A percentile compares a stretch with the other conserved stretches of the same genome.
phyloP scores from a whole-genome alignment of 371 early-diverging fungal species.

The Entomophthora muscae region DNA sequence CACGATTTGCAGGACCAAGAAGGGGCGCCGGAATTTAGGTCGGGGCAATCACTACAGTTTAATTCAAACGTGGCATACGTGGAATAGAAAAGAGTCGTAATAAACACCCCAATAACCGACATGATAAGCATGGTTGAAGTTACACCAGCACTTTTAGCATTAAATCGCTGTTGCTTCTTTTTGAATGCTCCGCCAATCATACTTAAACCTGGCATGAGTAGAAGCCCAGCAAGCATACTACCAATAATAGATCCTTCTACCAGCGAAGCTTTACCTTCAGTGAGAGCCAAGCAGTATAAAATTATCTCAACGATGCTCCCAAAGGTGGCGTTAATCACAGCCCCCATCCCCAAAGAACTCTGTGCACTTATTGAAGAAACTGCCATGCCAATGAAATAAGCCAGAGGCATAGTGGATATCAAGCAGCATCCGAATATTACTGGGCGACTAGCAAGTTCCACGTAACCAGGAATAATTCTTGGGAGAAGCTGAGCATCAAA shows the following conservation, averaged over 20 bases:
- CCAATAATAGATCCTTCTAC: conserved; percentile 90
- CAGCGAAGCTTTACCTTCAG: conserved; percentile 65
- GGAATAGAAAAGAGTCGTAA: conserved; percentile 86
- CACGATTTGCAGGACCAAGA: conserved; percentile 33
- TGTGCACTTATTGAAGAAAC: conserved; percentile 91
- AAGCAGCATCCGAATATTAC: conserved; percentile 67
- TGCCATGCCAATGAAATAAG: conserved; percentile 93
- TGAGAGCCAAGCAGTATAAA: conserved; percentile 73
- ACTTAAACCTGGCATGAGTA: conserved; percentile 80
- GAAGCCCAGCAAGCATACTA: conserved; percentile 68
- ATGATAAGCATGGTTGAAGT: conserved; percentile 88
- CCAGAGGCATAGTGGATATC: conserved; percentile 75
- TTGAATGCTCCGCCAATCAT: conserved; percentile 87
- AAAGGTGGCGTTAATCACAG: conserved; percentile 93
- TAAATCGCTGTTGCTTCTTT: conserved; percentile 81
- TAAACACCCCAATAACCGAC: conserved; percentile 81
- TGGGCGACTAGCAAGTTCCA: conserved; percentile 31
- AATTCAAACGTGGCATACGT: conserved; percentile 58
- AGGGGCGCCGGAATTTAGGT: not conserved
- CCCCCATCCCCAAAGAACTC: conserved; percentile 75
- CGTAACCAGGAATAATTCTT: conserved; percentile 20
- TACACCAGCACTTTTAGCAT: conserved; percentile 85
- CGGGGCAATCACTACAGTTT: not conserved
- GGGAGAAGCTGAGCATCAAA: conserved; percentile 61
- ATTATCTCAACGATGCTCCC: conserved; percentile 92